A percentile compares a stretch with the other conserved stretches of the same genome.
phyloP scores from a whole-genome alignment of 768 basidiomycete species.

The Pholiota conissans region DNA sequence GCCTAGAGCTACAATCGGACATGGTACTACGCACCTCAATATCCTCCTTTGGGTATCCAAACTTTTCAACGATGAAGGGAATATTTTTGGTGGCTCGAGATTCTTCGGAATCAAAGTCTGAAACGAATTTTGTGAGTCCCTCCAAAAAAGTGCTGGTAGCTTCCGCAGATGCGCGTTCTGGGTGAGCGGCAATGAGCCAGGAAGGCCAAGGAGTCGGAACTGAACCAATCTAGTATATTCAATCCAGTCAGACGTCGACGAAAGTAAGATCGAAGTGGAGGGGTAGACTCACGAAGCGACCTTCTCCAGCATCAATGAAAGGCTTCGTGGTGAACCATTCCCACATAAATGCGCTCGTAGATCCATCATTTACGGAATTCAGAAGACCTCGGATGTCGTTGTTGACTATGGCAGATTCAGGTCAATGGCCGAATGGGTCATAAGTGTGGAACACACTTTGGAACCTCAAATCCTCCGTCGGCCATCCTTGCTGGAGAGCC shows the following conservation, averaged over 20 bases:
- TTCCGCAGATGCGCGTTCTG: conserved; percentile 50
- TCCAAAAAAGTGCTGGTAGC: conserved; percentile 61
- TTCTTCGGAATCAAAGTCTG: conserved; percentile 60
- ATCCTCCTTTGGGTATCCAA: conserved; percentile 82
- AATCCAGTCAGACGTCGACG: neutral
- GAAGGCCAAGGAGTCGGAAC: conserved; percentile 96
- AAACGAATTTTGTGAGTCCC: conserved; percentile 63
- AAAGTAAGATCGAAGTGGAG: neutral
- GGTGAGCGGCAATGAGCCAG: conserved; percentile 91
- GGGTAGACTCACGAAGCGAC: conserved; percentile 68
- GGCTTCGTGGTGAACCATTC: conserved; percentile 85
- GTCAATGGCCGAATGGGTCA: neutral
- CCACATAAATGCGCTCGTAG: conserved; percentile 93
- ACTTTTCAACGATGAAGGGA: conserved; percentile 74
- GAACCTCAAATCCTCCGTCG: conserved; percentile 60
- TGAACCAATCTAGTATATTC: conserved; percentile 64
- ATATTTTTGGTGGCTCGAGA: conserved; percentile 59
- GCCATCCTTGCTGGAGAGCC: conserved; percentile 88
- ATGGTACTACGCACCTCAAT: conserved; percentile 51
- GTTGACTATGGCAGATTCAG: conserved; percentile 50
- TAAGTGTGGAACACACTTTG: conserved; percentile 46
- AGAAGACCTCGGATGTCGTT: conserved; percentile 81
- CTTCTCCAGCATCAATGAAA: conserved; percentile 75
- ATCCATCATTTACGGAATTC: conserved; percentile 83
- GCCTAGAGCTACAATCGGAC: neutral